phyloP scores from a whole-genome alignment of 2,329 filamentous ascomycete species.

The Alternaria panax region DNA sequence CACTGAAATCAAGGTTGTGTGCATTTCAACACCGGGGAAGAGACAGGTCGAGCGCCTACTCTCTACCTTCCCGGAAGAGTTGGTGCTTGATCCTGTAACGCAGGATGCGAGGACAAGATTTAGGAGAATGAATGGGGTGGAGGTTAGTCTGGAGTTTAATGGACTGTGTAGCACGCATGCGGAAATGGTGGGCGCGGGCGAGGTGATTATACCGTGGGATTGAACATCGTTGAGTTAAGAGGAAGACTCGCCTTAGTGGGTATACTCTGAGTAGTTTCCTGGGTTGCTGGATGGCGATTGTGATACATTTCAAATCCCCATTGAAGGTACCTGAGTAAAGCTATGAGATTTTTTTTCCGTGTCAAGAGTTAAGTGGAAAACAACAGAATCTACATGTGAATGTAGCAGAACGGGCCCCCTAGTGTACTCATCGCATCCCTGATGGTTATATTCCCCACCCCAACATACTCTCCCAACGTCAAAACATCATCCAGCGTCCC shows the following conservation, averaged over 20 bases:
- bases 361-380: background rate
- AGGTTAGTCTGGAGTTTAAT: constrained; percentile 45
- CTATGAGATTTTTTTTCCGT: background rate
- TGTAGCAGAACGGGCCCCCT: constrained; percentile 57
- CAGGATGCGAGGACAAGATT: constrained; percentile 47
- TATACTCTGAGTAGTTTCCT: background rate
- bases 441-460: constrained; percentile 41
- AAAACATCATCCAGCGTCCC: constrained; percentile 54
- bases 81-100: constrained; percentile 37
- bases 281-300: background rate
- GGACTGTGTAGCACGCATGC: constrained; percentile 19
- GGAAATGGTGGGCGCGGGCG: background rate
- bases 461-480: constrained; percentile 2
- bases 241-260: background rate
- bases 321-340: background rate
- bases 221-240: background rate
- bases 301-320: background rate
- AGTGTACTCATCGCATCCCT: constrained; percentile 53
- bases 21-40: constrained; percentile 42
- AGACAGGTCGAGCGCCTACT: constrained; percentile 57
- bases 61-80: constrained; percentile 64
- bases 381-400: constrained; percentile 42
- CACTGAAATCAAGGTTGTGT: constrained; percentile 46
- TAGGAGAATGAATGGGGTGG: constrained; percentile 38
- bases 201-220: background rate